Base-by-base conservation (phyloP, 805 yeast species). In the Kodamaea hsintzibuensis region DNA sequence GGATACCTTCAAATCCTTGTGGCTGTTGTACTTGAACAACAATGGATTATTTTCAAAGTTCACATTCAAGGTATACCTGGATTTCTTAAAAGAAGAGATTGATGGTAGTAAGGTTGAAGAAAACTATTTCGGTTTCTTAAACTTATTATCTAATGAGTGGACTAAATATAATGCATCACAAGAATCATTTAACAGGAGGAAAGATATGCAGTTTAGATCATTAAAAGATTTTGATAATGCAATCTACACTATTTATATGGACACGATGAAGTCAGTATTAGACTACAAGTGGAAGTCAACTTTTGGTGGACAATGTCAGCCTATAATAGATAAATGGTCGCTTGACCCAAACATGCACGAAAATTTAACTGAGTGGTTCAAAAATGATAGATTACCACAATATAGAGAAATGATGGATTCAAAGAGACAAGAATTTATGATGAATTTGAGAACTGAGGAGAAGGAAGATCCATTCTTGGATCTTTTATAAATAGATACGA, bases 271-370 rank as follows among this genome's bases (percentile, higher is more conserved):
- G 48, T 47, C 54, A 2, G 60, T 73, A 40, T 61, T 76, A 2
- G 61, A 68, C 16, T 43, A 55, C 33, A 71, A 70, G 54, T 68
- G 76, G 57, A 58, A 60, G 35, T 44, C 61, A 9, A 64, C 67
- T 5, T 57, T 56, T 37, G 60, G 67, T 43, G 72, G 70, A 0
- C 73, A 69, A 51, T 61, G 68, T 22, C 57, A 52, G 1, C 72
- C 72, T 9, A 59, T 74, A 13, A 63, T 72, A 12, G 58, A 63
- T n/a, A 68, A 74, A 59, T 76, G 80, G 80, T 49, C 69, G 4
- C 55, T 76, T 10, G 66, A 70, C 56, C 52, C 55, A 1, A 46
- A 47, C 22, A 74, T 75, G 79, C 56, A 52, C 9, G 47, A 54
- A n/a, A 46, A 53, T 8, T 54, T 72, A 39, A 49, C 48, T 9